Evolutionary conservation across 768 basidiomycete genomes (phyloP).

Genomic region (Russula lepida): DNA sequence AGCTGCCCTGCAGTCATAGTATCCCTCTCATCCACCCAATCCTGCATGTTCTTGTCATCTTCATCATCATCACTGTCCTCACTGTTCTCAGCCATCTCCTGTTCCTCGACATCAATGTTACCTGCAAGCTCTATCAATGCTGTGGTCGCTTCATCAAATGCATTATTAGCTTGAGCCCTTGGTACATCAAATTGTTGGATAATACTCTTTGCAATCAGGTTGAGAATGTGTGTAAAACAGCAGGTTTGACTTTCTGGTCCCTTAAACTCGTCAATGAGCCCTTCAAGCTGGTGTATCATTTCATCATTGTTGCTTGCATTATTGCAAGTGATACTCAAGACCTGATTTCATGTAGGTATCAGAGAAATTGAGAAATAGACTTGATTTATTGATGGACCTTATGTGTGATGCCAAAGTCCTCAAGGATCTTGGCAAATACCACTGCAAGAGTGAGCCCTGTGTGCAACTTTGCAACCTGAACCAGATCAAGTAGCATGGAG

Average conservation of each 20-base stretch:
- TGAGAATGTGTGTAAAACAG: no score
- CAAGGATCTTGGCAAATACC: background rate
- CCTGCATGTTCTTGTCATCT: constrained; percentile 18
- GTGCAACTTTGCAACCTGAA: background rate
- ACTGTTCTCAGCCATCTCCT: no score
- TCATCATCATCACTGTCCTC: background rate
- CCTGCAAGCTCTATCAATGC: no score
- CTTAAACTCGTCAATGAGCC: no score
- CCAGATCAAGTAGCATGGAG: background rate
- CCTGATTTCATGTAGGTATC: no score
- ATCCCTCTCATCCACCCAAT: constrained; percentile 26
- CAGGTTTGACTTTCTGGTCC: no score
- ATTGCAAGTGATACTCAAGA: no score
- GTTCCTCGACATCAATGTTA: background rate
- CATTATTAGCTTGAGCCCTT: constrained; percentile 4
- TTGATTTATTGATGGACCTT: no score
- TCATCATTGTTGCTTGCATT: no score
- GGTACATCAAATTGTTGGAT: constrained; percentile 30
- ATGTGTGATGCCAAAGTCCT: constrained; percentile 17
- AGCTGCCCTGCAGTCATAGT: background rate
- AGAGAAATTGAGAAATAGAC: no score
- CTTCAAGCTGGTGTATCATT: no score
- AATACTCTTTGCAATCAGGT: constrained; percentile 30
- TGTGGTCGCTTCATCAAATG: background rate
- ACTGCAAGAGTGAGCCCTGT: background rate